Base-by-base conservation (phyloP, 768 basidiomycete genomes). In the Pisolithus albus region DNA sequence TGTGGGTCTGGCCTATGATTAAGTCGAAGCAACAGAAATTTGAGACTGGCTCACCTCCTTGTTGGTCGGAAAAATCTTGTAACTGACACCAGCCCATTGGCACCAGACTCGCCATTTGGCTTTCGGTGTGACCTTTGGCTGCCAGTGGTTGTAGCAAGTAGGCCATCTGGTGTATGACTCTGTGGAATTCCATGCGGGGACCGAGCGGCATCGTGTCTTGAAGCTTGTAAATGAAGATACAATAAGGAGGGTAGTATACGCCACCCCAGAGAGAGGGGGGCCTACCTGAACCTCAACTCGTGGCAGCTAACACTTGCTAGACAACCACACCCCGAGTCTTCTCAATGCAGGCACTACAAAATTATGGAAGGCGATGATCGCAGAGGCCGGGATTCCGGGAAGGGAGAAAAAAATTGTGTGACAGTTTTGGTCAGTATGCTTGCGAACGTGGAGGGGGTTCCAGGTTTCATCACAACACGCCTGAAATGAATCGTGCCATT, bases 371-470 rank as follows among this genome's bases (percentile, higher is more conserved):
- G 83, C 89, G 11, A 92, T 90, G 18, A 95, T 74, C 15, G 92
- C 92, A 4, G 84, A 84, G 0, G 92, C 92, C 0, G 92, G 92
- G 64, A 93, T 93, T 1, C 92, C 92, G 0, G 92, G 92, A 1
- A 95, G 77, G 0, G 88, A 90, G 60, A 95, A 94, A 90, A 60
- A 5, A 83, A 82, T 58, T 85, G 60, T 18, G 55, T 53, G 9
- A 62, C 60, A 24, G 63, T 60, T 3, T 64, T 58, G 7, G 69
- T 61, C 0, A 86, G 84, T 23, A 92, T 75, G 11, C 81, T 86
- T 1, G 91, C 92, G 56, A 94, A 93, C 6, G 91, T 92, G 2
- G 92, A 94, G 3, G 92, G 91, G 62, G 92, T 93, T 7, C 90
- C 92, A 1, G 83, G 83, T 59, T 89, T 89, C 61, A 92, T 79